Evolutionary conservation across 768 basidiomycete genomes (phyloP).

Genomic region (Exidia glandulosa): DNA sequence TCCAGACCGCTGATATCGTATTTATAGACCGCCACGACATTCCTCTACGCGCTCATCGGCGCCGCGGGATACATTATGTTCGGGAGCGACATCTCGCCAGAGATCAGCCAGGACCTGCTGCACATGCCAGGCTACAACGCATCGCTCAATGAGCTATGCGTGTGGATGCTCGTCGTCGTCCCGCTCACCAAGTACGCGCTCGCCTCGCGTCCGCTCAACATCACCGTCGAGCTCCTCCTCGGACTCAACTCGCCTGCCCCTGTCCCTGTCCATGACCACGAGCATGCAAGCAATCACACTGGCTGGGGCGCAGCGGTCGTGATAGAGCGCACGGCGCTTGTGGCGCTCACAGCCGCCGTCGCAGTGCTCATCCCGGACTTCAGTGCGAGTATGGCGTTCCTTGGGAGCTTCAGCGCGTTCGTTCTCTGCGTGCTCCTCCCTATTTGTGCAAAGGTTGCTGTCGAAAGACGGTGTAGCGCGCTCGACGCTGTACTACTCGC

Average conservation of each 20-base stretch:
- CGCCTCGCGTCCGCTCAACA: constrained; percentile 71
- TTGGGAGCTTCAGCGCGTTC: constrained; percentile 81
- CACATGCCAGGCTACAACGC: constrained; percentile 61
- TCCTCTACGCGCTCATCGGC: constrained; percentile 50
- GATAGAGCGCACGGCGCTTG: constrained; percentile 48
- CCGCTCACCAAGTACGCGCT: constrained; percentile 85
- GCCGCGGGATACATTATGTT: constrained; percentile 89
- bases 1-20: not conserved
- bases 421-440: constrained; percentile 70
- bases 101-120: constrained; percentile 78
- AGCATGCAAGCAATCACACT: constrained; percentile 1
- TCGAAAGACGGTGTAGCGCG: constrained; percentile 34
- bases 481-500: constrained; percentile 47
- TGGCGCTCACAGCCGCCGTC: constrained; percentile 47
- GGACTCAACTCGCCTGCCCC: constrained; percentile 40
- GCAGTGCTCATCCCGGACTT: constrained; percentile 76
- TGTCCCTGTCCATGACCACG: not conserved
- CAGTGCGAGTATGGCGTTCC: constrained; percentile 74
- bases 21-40: constrained; percentile 47
- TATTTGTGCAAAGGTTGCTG: constrained; percentile 53
- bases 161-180: constrained; percentile 80
- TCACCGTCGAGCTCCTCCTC: constrained; percentile 70
- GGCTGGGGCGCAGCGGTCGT: constrained; percentile 14
- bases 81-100: constrained; percentile 65
- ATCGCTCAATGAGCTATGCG: constrained; percentile 54